Evolutionary conservation across 129 eudicot species (phyloP), one percentile per base, ranked within the genome.

Genomic region (Calendula officinalis): DNA sequence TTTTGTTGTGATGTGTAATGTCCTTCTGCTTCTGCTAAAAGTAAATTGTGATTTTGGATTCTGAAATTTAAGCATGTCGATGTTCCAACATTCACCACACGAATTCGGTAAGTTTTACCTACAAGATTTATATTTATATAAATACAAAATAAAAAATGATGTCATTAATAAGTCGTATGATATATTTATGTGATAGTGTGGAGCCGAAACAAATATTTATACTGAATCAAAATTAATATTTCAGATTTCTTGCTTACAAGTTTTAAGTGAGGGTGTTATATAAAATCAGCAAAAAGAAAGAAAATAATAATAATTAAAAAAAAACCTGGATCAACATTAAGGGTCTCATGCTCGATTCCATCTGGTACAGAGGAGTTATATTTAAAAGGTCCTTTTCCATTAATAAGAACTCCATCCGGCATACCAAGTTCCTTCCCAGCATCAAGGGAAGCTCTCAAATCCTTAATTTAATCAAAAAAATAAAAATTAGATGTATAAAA

Each of bases 331-430:
- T 88, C 95, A 60, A 94, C 99, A 62, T 86, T 76, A 16, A 92
- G 68, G n/a, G 91, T 92, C 64, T 79, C 92, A 44, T 85, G 68
- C 32, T 81, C 82, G 53, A 94, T 83, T 45, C 92, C 95, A 75
- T 71, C 89, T 6, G 95, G 92, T 34, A 88, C 97, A 16, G 98
- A 83, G 4, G 76, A 63, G 42, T 89, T 89, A 74, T 94, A 94
- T 66, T 78, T 77, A 69, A 79, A 94, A 10, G 99, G 99, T 50
- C 99, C 99, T 64, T 82, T 94, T 38, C 99, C 99, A 68, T 94
- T 94, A 75, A 94, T 94, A 9, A 94, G 86, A 71, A 83, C 99
- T 14, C 99, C 99, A 65, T 94, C 97, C 3, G 99, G 99, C 90
- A 86, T 94, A 11, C 99, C 99, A 56, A 94, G 85, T 3, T 81